Percentiles rank a stretch among this genome's conserved stretches.
Conservation (phyloP, 1,139 yeast species). For the Magnusiomyces sp. region DNA sequence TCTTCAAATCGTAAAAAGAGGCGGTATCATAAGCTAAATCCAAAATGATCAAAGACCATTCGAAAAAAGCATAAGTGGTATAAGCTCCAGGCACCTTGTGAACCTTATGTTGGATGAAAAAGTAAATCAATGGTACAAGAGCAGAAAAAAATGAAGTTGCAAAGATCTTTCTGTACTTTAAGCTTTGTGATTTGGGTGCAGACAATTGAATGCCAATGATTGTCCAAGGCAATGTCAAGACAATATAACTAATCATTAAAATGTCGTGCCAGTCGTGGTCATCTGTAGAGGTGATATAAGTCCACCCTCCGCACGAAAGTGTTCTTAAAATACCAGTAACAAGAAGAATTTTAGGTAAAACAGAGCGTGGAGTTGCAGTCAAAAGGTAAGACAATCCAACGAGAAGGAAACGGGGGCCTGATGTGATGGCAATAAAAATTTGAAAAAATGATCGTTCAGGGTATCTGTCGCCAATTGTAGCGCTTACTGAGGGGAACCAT, state of each 20-base stretch:
- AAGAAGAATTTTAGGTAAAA: conserved; percentile 38
- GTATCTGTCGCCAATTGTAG: conserved; percentile 92
- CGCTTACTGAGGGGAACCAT: conserved; percentile 97
- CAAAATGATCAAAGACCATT: conserved; percentile 78
- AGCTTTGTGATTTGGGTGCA: conserved; percentile 39
- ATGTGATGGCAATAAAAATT: conserved; percentile 47
- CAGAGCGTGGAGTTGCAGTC: conserved; percentile 34
- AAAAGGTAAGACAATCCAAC: conserved; percentile 50
- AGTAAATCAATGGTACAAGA: conserved; percentile 73
- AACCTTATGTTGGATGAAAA: conserved; percentile 89
- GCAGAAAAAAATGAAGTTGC: conserved; percentile 58
- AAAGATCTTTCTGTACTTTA: conserved; percentile 46
- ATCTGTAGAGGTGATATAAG: conserved; percentile 91
- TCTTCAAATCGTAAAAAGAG: conserved; percentile 60
- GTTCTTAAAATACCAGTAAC: conserved; percentile 70
- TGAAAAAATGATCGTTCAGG: conserved; percentile 94
- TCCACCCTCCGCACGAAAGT: conserved; percentile 97
- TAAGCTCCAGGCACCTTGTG: conserved; percentile 88
- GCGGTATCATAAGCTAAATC: conserved; percentile 83
- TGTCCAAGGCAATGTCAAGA: conserved; percentile 90
- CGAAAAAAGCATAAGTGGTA: conserved; percentile 87
- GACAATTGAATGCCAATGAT: conserved; percentile 51
- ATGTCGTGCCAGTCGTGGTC: conserved; percentile 95
- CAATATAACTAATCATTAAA: conserved; percentile 84
- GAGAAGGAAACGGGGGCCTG: conserved; percentile 69